Evolutionary conservation across 305 asterid species (phyloP).

Genomic region (Vinca major): DNA sequence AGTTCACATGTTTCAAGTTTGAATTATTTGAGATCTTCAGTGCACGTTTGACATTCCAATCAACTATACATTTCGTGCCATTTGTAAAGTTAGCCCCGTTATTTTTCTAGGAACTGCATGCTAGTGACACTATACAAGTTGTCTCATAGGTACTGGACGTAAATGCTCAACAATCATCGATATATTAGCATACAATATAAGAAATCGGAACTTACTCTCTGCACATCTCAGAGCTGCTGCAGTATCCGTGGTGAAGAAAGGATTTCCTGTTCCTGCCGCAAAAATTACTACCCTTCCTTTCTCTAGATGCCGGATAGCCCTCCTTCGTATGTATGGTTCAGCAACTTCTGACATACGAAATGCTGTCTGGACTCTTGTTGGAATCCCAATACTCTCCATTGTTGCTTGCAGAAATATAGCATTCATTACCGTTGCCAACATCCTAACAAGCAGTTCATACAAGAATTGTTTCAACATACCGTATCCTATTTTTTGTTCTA

Average conservation of each 20-base stretch:
- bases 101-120: background rate
- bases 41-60: background rate
- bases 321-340: constrained; percentile 85
- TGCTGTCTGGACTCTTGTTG: constrained; percentile 97
- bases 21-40: background rate
- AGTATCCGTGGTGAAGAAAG: constrained; percentile 98
- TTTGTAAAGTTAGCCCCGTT: background rate
- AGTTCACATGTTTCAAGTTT: constrained; percentile 3
- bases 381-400: constrained; percentile 95
- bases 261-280: constrained; percentile 98
- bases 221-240: constrained; percentile 97
- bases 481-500: background rate
- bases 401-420: constrained; percentile 95
- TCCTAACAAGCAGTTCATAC: constrained; percentile 36
- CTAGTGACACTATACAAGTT: background rate
- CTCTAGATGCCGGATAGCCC: constrained; percentile 94
- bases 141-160: background rate
- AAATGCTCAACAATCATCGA: background rate
- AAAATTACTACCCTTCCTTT: constrained; percentile 95
- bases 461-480: background rate
- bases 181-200: constrained; percentile 10
- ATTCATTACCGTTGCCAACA: constrained; percentile 98
- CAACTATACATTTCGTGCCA: background rate
- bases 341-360: constrained; percentile 99
- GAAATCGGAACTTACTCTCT: constrained; percentile 57